Base-by-base conservation (phyloP, 2,329 filamentous ascomycete species). In the Dichotomopilus funicola region DNA sequence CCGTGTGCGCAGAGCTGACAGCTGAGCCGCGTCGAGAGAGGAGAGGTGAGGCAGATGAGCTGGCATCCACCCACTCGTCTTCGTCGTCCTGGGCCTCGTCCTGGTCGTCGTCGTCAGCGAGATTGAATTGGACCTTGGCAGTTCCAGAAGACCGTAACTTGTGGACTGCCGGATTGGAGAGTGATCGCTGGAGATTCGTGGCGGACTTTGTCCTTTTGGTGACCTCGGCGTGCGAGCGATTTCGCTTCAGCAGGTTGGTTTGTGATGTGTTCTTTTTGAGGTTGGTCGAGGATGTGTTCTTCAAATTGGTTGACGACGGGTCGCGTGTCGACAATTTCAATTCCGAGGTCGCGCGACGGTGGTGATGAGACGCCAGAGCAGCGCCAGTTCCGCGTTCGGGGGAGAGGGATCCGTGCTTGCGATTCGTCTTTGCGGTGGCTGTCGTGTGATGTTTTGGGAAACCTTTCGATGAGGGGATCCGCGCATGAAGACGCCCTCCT, bases 61-160 rank as follows among this genome's bases (percentile, higher is more conserved):
- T 85, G 57, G 82, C 82, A 69, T 87, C 83, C 43, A 86, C 80
- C 83, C 83, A 86, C 71, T 82, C 82, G 74, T 83, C 81, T 51
- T 81, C 68, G 57, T 61, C 57, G 43, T 72, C 70, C 36, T 69
- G 69, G 43, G 69, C 69, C 45, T 72, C 74, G 50, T 72, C 69
- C 41, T 68, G 69, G 43, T 68, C 68, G 47, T 72, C 74, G 35
- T 27, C 74, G 63, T 73, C 77, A 51, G 82, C 83, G 53, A 86
- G 74, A 63, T 85, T 81, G 63, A 86, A 86, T 64, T 84, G 82
- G 36, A 86, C 83, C 59, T 80, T 78, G 33, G 62, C 63, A 38
- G 45, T 54, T n/a, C 55, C 59, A 35, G 57, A 53, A 49, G 70
- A 66, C 62, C 71, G 74, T 59, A 72, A 65, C 62, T 75, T 75